Base-by-base conservation (phyloP, 371 early-diverging fungal species). In the Mucor sp. region DNA sequence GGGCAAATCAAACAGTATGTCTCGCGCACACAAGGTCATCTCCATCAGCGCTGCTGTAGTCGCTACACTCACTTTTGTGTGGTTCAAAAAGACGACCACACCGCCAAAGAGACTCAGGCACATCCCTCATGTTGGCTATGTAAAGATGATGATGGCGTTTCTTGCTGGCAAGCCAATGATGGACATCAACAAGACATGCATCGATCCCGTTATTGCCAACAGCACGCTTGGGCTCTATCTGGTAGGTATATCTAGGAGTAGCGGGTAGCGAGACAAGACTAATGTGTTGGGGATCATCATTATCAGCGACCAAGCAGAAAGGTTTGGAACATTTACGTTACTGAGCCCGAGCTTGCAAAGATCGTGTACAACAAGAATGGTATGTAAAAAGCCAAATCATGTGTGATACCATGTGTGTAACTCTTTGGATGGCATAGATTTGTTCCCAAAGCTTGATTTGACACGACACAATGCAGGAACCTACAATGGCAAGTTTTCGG, bases 381-480 rank as follows among this genome's bases (percentile, higher is more conserved):
- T 33, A 33, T 33, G 33, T 63, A 63, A 30, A 53, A n/a, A 32
- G 19, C 23, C 41, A 28, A 14, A 28, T 60, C 25, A 1, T 48
- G n/a, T 1, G 28, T 12, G 28, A 28, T 17, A 41, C 47, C 6
- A 25, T 0, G 3, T 15, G 41, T 41, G 23, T 32, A 30, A n/a
- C n/a, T 6, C 7, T n/a, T 9, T n/a, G 4, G 4, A 12, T 30
- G 5, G 21, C n/a, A n/a, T 30, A 58, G 65, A 65, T 17, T 21
- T 58, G 17, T 74, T 74, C 44, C 66, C 74, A 39, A 74, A 77
- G 58, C 37, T 43, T 9, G 55, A 56, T 12, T 21, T 41, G 6
- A 59, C 48, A 15, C 43, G 50, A 15, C 33, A 43, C 6, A 23
- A 25, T 8, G 50, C 64, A 48, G 66, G 71, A 0, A 59, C 75